These are phyloP conservation scores for Chlorella sp. DNA, from an alignment of 139 green algal species.

Conservation along the genomic window DNA sequence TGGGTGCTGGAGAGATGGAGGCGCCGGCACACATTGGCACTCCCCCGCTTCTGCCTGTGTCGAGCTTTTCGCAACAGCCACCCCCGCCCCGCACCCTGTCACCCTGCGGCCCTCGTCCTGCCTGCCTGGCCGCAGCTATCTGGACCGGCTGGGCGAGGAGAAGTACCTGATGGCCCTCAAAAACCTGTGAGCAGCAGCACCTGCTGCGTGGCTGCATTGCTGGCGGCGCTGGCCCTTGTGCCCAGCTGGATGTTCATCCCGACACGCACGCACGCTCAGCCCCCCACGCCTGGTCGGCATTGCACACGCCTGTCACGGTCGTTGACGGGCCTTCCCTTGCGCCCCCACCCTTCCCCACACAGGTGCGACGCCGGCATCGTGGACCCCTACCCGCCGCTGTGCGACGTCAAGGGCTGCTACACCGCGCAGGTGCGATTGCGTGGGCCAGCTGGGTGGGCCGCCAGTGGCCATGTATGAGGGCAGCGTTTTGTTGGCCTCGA, in stretches of 20 bases:
- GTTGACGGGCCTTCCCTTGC: no score
- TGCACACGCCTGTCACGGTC: no score
- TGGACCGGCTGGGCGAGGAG: slow-evolving; percentile 96
- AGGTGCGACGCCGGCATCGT: slow-evolving; percentile 85
- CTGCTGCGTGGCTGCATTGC: not conserved
- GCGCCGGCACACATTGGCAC: no score
- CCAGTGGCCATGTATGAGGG: no score
- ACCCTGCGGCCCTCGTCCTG: not conserved
- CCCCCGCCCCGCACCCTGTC: not conserved
- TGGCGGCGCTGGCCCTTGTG: no score
- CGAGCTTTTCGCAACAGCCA: not conserved
- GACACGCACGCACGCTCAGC: no score
- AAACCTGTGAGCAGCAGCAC: slow-evolving; percentile 77
- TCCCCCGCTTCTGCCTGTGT: no score
- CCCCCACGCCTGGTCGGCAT: no score
- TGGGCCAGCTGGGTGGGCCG: not conserved
- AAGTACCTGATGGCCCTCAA: slow-evolving; percentile 99
- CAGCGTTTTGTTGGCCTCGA: no score
- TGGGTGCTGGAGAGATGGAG: no score
- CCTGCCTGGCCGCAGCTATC: slow-evolving; percentile 61
- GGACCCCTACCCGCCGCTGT: slow-evolving; percentile 95
- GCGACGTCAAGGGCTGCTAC: slow-evolving; percentile 93
- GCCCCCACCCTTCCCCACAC: no score
- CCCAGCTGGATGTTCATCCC: no score
- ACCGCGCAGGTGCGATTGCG: slow-evolving; percentile 75